Conservation (phyloP, 2,329 filamentous ascomycete genomes). For the Beauveria sp. region DNA sequence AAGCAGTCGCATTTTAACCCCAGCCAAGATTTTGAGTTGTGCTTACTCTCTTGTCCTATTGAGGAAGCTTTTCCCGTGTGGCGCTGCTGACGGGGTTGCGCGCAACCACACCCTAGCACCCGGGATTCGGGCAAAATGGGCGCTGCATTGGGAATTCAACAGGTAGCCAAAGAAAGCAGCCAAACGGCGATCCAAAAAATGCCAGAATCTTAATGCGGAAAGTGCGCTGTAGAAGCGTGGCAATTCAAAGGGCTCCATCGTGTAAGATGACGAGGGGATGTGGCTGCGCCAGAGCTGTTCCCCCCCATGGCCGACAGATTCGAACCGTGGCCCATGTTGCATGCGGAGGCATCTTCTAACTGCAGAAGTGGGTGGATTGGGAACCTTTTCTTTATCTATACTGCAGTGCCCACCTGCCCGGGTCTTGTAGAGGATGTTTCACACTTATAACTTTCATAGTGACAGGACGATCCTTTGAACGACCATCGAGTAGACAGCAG, state of each 20-base stretch:
- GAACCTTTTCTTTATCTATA: not conserved
- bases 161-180: not conserved
- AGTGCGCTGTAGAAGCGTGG: not conserved
- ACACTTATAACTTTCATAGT: not conserved
- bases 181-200: not conserved
- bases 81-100: not conserved
- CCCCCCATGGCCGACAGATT: not conserved
- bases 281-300: not conserved
- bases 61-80: slow-evolving; percentile 5
- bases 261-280: slow-evolving; percentile 4
- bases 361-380: not conserved
- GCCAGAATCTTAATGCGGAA: not conserved
- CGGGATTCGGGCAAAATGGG: not conserved
- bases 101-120: not conserved
- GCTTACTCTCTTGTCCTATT: slow-evolving; percentile 10
- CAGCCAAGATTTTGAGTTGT: slow-evolving; percentile 3
- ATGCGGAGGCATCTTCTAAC: not conserved
- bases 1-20: not conserved
- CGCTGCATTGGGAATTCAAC: not conserved
- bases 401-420: not conserved
- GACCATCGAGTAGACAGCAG: not conserved
- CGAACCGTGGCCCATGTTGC: not conserved
- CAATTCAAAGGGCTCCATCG: not conserved
- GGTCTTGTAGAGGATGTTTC: not conserved
- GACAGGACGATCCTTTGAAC: not conserved